Base-by-base conservation (phyloP, 2,329 filamentous ascomycete genomes). In the Tricladium varicosporioides region DNA sequence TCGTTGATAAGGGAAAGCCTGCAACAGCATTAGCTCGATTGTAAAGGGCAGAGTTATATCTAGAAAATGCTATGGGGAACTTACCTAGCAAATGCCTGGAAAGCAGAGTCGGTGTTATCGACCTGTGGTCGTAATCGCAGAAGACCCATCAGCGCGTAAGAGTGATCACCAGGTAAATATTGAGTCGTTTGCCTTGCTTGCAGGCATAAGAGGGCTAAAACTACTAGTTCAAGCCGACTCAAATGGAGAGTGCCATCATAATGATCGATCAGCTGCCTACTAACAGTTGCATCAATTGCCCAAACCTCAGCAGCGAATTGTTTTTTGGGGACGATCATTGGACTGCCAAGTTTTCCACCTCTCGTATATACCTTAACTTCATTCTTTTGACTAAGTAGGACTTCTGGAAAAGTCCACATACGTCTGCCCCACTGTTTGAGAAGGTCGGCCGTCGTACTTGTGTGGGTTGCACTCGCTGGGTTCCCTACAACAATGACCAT, bases 1-100 rank as follows among this genome's bases (percentile, higher is more conserved):
- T 72, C 69, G 48, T 71, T 71, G 2, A 64, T 54, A 8, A 72
- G 59, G 4, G 67, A 72, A 4, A 72, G 63, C 67, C 60, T 50
- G 70, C 70, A 4, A 71, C 57, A 8, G 70, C 60, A 27, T 27
- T 27, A 27, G 7, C 22, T 27, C 22, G 22, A 7, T 7, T 27
- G 7, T 60, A 63, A 51, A 27, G 3, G 22, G 7, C 22, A 27
- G 22, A 4, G 7, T 7, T 4, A 27, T 27, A 4, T 27, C 22
- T 70, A 66, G 54, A 61, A 69, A 53, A 71, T 67, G 53, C 70
- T 70, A 3, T 63, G 51, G 7, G 70, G 58, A 4, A 64, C 69
- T 8, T 71, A 60, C 9, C 69, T 60, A 7, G 67, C 69, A 2
- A 71, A 62, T 5, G 65, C 68, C 51, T 71, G 67, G 50, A 70